Evolutionary conservation across 495 filamentous ascomycete species (phyloP).

Genomic region (Tuber brumale): DNA sequence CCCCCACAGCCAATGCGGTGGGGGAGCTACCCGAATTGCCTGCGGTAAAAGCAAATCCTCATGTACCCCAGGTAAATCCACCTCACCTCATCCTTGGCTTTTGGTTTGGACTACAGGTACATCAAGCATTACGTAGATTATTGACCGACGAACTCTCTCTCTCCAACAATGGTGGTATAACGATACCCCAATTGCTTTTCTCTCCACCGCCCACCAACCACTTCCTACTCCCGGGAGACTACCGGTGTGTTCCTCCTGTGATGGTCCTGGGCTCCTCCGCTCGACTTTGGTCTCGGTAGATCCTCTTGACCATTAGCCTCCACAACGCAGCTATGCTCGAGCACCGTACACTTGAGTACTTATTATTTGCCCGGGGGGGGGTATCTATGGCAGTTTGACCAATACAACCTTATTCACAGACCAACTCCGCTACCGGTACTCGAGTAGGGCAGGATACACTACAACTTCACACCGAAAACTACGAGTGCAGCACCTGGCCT

Average conservation of each 20-base stretch:
- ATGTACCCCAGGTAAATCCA: conserved; percentile 5
- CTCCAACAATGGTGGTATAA: not conserved
- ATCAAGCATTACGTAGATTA: not conserved
- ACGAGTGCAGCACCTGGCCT: not conserved
- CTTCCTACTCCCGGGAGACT: not conserved
- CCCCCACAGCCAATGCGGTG: not conserved
- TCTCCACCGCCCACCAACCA: not conserved
- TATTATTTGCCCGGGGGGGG: no score
- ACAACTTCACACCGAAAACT: not conserved
- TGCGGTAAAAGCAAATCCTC: not conserved
- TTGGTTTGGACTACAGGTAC: conserved; percentile 2
- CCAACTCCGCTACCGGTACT: no score
- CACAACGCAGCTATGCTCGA: not conserved
- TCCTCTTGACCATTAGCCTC: not conserved
- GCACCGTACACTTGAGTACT: not conserved
- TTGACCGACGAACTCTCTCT: not conserved
- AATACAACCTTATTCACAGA: no score
- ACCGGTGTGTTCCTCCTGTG: not conserved
- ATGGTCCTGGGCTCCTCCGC: not conserved
- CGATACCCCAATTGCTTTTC: not conserved
- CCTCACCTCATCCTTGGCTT: not conserved
- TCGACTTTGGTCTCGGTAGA: not conserved
- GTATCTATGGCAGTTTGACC: no score
- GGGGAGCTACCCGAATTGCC: not conserved
- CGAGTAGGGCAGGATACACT: not conserved